These are phyloP conservation scores for Fusarium citri DNA, from an alignment of 2,329 filamentous ascomycete species.

Conservation along the genomic window DNA sequence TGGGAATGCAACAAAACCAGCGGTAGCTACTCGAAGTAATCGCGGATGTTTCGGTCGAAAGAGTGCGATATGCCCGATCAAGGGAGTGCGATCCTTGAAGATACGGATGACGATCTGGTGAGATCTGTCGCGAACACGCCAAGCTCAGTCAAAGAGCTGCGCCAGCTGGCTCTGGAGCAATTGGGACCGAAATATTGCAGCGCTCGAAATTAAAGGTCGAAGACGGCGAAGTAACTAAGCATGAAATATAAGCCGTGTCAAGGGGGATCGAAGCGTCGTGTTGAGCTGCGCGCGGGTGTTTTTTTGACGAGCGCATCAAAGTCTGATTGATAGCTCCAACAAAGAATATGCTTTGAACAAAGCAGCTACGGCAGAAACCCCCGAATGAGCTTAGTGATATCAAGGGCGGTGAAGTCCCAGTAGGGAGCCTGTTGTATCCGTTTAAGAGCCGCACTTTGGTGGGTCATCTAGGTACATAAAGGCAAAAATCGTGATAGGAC, in stretches of 20 bases:
- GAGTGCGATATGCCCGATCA: slow-evolving; percentile 6
- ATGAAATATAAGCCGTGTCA: neutral
- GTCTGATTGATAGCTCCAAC: slow-evolving; percentile 41
- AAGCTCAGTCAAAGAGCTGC: slow-evolving; percentile 31
- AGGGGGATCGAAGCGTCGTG: slow-evolving; percentile 17
- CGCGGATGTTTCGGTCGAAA: slow-evolving; percentile 7
- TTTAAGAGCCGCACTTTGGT: slow-evolving; percentile 24
- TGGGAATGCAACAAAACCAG: neutral
- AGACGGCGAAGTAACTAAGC: slow-evolving; percentile 5
- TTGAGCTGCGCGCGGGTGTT: slow-evolving; percentile 33
- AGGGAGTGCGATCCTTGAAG: slow-evolving; percentile 17
- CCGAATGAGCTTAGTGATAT: slow-evolving; percentile 13
- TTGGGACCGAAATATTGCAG: slow-evolving; percentile 12
- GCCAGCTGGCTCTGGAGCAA: slow-evolving; percentile 23
- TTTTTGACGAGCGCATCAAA: slow-evolving; percentile 26
- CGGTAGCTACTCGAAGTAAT: neutral
- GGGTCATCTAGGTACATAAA: neutral
- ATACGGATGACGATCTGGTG: slow-evolving; percentile 16
- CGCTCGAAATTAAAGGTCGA: neutral
- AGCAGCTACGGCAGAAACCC: slow-evolving; percentile 32
- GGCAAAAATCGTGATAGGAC: neutral
- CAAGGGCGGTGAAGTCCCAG: slow-evolving; percentile 23
- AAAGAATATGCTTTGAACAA: slow-evolving; percentile 38
- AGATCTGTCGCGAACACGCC: slow-evolving; percentile 35
- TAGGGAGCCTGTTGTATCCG: neutral